These are phyloP conservation scores for Byssochlamys sp. DNA, from an alignment of 2,329 filamentous ascomycete genomes.

Conservation along the genomic window DNA sequence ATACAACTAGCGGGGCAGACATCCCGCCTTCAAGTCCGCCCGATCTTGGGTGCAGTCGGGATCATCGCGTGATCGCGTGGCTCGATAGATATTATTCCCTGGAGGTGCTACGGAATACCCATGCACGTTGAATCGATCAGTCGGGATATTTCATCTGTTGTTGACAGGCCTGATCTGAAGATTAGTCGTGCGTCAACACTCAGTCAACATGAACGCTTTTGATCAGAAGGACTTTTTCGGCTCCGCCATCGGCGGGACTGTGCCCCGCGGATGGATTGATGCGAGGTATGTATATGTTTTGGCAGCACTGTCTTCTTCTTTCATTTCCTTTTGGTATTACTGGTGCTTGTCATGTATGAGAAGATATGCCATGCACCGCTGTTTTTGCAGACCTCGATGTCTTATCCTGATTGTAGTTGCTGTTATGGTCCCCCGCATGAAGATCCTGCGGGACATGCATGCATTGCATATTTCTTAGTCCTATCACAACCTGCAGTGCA, in stretches of 20 bases:
- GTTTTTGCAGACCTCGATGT: not conserved
- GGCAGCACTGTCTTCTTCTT: not conserved
- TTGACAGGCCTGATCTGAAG: not conserved
- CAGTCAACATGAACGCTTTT: conserved; percentile 15
- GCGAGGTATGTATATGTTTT: conserved; percentile 19
- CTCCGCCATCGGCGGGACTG: conserved; percentile 24
- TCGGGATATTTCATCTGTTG: not conserved
- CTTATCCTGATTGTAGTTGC: not conserved
- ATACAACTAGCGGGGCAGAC: not conserved
- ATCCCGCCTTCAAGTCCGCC: not conserved
- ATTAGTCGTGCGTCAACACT: not conserved
- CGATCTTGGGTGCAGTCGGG: not conserved
- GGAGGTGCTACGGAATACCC: not conserved
- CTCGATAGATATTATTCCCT: not conserved
- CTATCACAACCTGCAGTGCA: not conserved
- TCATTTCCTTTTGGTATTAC: not conserved
- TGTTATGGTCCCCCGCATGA: not conserved
- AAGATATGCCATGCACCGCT: not conserved
- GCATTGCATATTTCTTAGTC: not conserved
- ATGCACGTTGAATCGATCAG: not conserved
- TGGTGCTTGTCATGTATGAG: not conserved
- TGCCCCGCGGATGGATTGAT: conserved; percentile 28
- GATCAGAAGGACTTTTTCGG: conserved; percentile 25
- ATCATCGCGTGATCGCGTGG: not conserved
- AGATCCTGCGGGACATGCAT: not conserved